A percentile compares a stretch with the other conserved stretches of the same genome.
Evolutionary conservation across 306 rosid genomes (phyloP).

Genomic region (Prosopis cineraria): DNA sequence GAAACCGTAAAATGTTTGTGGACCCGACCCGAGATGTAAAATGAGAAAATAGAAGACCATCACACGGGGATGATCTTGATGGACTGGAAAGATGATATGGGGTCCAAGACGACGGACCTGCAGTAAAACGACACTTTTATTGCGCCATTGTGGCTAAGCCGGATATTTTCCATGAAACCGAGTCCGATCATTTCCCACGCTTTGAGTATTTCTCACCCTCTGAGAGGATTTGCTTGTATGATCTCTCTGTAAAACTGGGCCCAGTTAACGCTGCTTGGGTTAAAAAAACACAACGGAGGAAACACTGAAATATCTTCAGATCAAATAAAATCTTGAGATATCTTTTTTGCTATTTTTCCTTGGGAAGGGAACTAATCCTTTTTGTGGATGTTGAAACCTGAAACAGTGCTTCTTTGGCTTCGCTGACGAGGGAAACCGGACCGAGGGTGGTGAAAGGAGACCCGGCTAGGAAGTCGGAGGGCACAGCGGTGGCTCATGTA

Average conservation of each 20-base stretch:
- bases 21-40: neutral
- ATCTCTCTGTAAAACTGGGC: neutral
- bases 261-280: neutral
- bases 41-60: neutral
- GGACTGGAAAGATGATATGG: neutral
- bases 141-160: neutral
- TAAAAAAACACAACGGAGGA: neutral
- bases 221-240: neutral
- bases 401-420: slow-evolving; percentile 88
- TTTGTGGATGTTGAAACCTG: neutral
- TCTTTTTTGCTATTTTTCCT: neutral
- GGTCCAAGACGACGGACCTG: neutral
- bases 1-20: neutral
- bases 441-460: slow-evolving; percentile 90
- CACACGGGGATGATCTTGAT: neutral
- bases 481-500: slow-evolving; percentile 37
- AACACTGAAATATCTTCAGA: neutral
- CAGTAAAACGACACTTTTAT: neutral
- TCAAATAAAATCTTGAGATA: neutral
- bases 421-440: slow-evolving; percentile 88
- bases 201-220: too few species aligned
- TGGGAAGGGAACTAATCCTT: neutral
- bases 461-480: slow-evolving; percentile 53
- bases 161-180: neutral
- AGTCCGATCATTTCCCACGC: neutral